Evolutionary conservation across 2,329 filamentous ascomycete genomes (phyloP), one percentile per base, ranked within the genome.

Genomic region (Rutstroemia sp.): DNA sequence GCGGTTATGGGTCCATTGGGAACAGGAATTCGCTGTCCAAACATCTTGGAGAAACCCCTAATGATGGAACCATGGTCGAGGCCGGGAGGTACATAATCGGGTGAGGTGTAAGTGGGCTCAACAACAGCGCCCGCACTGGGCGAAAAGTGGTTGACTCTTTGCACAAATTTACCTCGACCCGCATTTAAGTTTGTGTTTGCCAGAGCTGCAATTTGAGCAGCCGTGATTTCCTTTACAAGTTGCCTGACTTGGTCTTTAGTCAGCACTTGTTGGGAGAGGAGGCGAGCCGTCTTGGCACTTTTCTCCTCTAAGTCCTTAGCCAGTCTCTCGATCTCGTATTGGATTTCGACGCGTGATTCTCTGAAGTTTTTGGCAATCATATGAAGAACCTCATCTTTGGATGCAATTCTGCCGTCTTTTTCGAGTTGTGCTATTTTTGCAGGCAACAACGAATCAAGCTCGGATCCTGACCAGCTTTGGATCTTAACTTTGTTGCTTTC

Each of bases 291-390:
- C 18, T 46, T 21, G 10, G 27, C 49, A 18, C 65, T 57, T 14
- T 60, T 56, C 19, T 54, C 16, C 41, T 63, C 57, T 14, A 67
- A 34, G 21, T 63, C 49, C 46, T 56, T 58, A 4, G 45, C 48
- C 14, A 65, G 16, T 14, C 52, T 58, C 12, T 46, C 34, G 39
- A 68, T 51, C 39, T 68, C 61, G 1, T 49, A 27, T 27, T 52
- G 56, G 47, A 69, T 48, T 21, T 56, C 49, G 8, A 1, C 10
- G 2, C 38, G 5, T 16, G 45, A 19, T 3, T 65, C 60, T 4
- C 58, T 58, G 94, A 94, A 2, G 81, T 95, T 58, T 78, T 97
- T 37, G 88, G 88, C 58, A 95, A 99, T 70, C 91, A 97, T 59
- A 89, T 96, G 76, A 95, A 99, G 77, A 95, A 95, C 73, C 21